Percentiles rank a stretch among this genome's conserved stretches.
phyloP scores from a whole-genome alignment of 2,329 filamentous ascomycete species.

The Neurospora sp. region DNA sequence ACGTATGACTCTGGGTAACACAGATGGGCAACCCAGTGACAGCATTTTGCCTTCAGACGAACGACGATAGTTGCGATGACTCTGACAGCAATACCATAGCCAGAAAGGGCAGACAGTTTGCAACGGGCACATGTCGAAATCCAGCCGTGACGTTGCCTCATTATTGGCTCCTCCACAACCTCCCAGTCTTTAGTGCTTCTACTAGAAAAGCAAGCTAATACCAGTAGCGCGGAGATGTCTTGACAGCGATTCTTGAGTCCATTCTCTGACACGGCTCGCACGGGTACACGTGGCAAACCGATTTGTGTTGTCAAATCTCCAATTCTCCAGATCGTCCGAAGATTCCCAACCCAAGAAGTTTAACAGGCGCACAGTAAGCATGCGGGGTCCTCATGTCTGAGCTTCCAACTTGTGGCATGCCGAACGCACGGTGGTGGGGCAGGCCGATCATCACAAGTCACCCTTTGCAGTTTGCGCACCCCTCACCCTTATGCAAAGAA shows the following conservation, averaged over 20 bases:
- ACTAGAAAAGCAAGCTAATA: neutral
- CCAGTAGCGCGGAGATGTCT: neutral
- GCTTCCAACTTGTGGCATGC: neutral
- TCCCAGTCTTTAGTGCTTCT: neutral
- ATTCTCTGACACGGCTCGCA: neutral
- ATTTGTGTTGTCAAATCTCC: neutral
- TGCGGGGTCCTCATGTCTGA: neutral
- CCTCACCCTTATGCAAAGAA: neutral
- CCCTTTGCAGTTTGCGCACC: neutral
- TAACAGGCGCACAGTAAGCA: neutral
- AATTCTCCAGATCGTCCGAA: neutral
- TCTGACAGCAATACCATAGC: neutral
- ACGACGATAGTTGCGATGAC: neutral
- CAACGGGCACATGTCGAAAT: neutral
- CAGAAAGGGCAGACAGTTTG: neutral
- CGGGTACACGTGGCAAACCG: neutral
- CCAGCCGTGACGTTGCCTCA: neutral
- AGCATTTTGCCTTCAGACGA: neutral
- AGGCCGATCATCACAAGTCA: neutral
- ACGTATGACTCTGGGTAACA: neutral
- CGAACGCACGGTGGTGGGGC: neutral
- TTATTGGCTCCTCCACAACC: neutral
- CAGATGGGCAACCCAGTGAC: neutral
- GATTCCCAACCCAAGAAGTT: neutral
- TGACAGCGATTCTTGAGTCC: neutral